Evolutionary conservation across 2,329 filamentous ascomycete genomes (phyloP).

Genomic region (Lasiodiplodia theobromae): DNA sequence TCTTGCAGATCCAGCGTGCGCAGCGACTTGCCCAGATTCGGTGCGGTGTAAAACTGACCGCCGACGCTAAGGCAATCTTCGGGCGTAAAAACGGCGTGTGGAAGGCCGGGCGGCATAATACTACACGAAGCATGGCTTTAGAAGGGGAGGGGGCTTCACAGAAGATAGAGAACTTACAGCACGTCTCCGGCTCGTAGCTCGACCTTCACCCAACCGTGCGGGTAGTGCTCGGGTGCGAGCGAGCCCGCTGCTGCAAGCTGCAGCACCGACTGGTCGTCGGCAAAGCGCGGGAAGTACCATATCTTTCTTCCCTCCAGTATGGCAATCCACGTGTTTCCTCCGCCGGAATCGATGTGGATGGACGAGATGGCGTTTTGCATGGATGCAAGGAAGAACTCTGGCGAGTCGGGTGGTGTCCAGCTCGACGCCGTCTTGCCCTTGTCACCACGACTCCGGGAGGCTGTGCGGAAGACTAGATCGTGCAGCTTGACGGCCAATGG

Average conservation of each 20-base stretch:
- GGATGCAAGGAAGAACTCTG: background rate
- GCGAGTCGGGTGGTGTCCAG: too few species aligned
- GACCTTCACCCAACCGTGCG: background rate
- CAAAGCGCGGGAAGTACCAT: background rate
- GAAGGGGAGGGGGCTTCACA: too few species aligned
- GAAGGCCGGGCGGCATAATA: background rate
- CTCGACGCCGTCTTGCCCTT: too few species aligned
- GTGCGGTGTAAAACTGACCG: background rate
- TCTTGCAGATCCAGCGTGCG: background rate
- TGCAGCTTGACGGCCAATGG: too few species aligned
- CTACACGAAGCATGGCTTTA: too few species aligned
- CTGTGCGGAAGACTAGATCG: too few species aligned
- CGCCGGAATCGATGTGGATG: background rate
- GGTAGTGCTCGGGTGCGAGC: background rate
- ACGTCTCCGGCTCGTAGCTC: background rate
- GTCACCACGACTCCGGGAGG: too few species aligned
- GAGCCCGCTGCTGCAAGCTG: background rate
- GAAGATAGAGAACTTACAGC: background rate
- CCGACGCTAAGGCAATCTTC: background rate
- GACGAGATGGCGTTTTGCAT: background rate
- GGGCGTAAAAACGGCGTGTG: conserved; percentile 1
- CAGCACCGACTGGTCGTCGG: background rate
- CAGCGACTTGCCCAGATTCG: background rate
- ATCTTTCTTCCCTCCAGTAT: background rate
- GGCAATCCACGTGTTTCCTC: background rate